A percentile compares a stretch with the other conserved stretches of the same genome.
Evolutionary conservation across 768 basidiomycete species (phyloP).

Genomic region (Tulasnella sp.): DNA sequence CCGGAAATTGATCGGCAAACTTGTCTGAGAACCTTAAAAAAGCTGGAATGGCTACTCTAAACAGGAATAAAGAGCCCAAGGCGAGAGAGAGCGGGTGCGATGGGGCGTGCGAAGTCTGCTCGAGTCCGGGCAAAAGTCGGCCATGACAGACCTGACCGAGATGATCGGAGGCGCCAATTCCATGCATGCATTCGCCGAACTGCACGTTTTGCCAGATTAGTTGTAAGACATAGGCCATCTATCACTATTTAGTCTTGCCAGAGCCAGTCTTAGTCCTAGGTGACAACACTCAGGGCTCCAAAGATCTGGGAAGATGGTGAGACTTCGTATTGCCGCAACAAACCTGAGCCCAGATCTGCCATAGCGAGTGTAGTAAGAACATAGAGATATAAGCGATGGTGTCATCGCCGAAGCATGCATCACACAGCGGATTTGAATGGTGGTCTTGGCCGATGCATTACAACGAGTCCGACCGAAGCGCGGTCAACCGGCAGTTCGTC

Average conservation of each 20-base stretch:
- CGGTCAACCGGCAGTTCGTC: neutral
- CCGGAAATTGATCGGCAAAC: neutral
- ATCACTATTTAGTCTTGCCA: neutral
- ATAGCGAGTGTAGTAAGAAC: too few species aligned
- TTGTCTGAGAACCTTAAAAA: neutral
- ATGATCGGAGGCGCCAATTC: neutral
- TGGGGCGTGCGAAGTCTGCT: neutral
- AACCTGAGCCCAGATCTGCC: neutral
- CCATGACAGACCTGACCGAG: neutral
- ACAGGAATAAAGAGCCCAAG: neutral
- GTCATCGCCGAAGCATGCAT: neutral
- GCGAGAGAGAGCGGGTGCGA: neutral
- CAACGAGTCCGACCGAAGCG: neutral
- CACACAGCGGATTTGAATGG: neutral
- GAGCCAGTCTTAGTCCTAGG: neutral
- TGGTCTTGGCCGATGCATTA: neutral
- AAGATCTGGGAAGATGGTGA: too few species aligned
- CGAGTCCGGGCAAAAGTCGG: neutral
- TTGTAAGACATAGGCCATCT: neutral
- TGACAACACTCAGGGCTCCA: too few species aligned
- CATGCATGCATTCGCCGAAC: neutral
- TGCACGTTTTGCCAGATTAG: neutral
- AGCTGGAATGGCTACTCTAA: neutral
- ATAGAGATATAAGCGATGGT: neutral
- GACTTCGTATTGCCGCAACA: neutral